Conservation (phyloP, 164 flowering plant genomes). For the Berberis vulgaris region DNA sequence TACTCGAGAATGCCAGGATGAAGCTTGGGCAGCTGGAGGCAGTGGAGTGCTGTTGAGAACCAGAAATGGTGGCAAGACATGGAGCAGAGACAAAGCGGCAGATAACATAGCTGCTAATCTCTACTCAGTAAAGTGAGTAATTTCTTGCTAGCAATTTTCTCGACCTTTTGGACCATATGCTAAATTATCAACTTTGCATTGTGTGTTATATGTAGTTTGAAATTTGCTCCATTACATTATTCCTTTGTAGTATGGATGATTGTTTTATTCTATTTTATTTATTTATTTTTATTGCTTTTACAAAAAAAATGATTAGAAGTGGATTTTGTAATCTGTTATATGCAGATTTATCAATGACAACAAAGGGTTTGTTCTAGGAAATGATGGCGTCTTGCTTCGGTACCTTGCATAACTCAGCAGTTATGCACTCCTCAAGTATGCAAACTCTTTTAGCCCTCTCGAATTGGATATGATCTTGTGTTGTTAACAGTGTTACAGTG, state of each 20-base stretch:
- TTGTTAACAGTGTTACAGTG: too few relatives aligned
- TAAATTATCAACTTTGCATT: too few relatives aligned
- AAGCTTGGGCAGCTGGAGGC: constrained; percentile 99
- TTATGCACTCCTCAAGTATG: neutral
- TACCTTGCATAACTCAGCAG: constrained; percentile 49
- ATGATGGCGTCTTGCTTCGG: constrained; percentile 91
- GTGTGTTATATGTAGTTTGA: too few relatives aligned
- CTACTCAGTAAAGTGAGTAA: constrained; percentile 88
- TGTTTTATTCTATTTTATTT: too few relatives aligned
- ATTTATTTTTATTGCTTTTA: too few relatives aligned
- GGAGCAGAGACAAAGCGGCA: constrained; percentile 95
- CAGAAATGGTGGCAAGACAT: constrained; percentile 87
- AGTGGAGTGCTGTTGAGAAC: constrained; percentile 88
- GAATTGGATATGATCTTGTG: neutral
- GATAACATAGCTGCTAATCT: constrained; percentile 96
- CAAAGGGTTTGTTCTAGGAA: constrained; percentile 89
- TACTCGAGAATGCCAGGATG: constrained; percentile 42
- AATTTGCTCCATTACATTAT: too few relatives aligned
- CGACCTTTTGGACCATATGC: too few relatives aligned
- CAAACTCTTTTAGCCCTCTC: neutral
- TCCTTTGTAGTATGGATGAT: too few relatives aligned
- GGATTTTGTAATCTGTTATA: too few relatives aligned
- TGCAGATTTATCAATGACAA: constrained; percentile 76
- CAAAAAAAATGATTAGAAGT: too few relatives aligned
- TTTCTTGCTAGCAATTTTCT: neutral